phyloP scores from a whole-genome alignment of 768 basidiomycete genomes.

The Termitomyces sp. region DNA sequence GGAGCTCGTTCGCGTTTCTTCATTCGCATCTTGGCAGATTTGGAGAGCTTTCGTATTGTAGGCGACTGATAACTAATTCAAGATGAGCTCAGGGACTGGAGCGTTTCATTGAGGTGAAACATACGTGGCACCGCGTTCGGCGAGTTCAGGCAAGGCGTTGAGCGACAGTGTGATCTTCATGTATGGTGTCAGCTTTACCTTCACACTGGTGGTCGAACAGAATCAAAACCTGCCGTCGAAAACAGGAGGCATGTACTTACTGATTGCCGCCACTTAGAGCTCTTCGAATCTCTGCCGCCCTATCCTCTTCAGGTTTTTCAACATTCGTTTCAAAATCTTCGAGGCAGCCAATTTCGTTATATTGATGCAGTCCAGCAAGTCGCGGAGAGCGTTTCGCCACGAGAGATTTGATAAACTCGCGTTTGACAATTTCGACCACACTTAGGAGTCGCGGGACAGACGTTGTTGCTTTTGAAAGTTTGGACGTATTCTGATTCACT shows the following conservation, averaged over 20 bases:
- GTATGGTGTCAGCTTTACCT: constrained; percentile 56
- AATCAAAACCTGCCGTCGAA: not conserved
- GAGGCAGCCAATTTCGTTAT: constrained; percentile 65
- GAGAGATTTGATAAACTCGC: constrained; percentile 64
- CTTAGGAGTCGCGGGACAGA: constrained; percentile 65
- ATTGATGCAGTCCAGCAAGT: constrained; percentile 65
- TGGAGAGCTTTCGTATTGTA: constrained; percentile 48
- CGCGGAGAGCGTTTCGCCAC: constrained; percentile 38
- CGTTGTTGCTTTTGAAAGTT: constrained; percentile 31
- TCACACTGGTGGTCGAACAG: constrained; percentile 35
- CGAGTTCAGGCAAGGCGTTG: constrained; percentile 36
- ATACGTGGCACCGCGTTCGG: constrained; percentile 49
- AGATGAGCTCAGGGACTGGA: not conserved
- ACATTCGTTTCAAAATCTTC: constrained; percentile 32
- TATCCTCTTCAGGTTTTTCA: constrained; percentile 26
- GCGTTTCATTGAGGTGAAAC: not conserved
- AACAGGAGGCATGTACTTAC: constrained; percentile 35
- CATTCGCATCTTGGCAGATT: constrained; percentile 52
- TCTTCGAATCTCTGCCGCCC: constrained; percentile 33
- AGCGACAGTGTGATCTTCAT: constrained; percentile 69
- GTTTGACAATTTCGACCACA: constrained; percentile 82
- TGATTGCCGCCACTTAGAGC: constrained; percentile 58
- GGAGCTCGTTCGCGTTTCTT: constrained; percentile 36
- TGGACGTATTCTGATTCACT: not conserved
- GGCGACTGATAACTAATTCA: constrained; percentile 55